A percentile compares a stretch with the other conserved stretches of the same genome.
phyloP scores from a whole-genome alignment of 768 basidiomycete genomes.

The Dacryopinax spathularia region DNA sequence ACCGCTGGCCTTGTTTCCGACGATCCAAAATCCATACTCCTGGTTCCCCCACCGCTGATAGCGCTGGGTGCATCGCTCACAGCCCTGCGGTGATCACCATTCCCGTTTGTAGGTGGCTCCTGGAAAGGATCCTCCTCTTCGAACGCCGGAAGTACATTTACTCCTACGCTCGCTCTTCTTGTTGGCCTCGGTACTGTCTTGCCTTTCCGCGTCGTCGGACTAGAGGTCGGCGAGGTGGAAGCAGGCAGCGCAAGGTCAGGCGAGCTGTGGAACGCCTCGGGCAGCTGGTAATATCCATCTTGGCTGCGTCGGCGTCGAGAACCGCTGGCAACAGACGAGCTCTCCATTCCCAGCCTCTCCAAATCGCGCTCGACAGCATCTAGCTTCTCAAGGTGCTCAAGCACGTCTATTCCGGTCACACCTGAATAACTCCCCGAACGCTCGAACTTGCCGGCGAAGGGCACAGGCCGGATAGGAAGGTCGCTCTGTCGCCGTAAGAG shows the following conservation, averaged over 20 bases:
- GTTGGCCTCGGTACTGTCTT: neutral
- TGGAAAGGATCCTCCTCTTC: neutral
- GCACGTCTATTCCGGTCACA: slow-evolving; percentile 71
- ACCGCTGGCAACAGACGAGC: neutral
- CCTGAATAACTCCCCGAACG: slow-evolving; percentile 53
- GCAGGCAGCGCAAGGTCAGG: neutral
- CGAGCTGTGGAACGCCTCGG: neutral
- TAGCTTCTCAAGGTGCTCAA: slow-evolving; percentile 72
- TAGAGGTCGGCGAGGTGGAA: neutral
- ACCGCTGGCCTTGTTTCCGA: neutral
- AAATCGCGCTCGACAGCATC: slow-evolving; percentile 44
- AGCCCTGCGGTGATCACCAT: neutral
- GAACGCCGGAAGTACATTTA: neutral
- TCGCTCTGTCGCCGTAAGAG: slow-evolving; percentile 53
- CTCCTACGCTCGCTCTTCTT: neutral
- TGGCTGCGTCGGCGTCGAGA: neutral
- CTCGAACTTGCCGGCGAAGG: slow-evolving; percentile 72
- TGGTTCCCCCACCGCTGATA: neutral
- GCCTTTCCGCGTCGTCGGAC: neutral
- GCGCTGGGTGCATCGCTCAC: neutral
- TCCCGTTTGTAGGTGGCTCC: neutral
- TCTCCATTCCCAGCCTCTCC: slow-evolving; percentile 6
- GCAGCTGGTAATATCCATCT: neutral
- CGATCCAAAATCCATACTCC: neutral
- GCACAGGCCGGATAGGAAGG: slow-evolving; percentile 52